A percentile compares a stretch with the other conserved stretches of the same genome.
phyloP scores from a whole-genome alignment of 768 basidiomycete species.

The Boletus rubescentipes region DNA sequence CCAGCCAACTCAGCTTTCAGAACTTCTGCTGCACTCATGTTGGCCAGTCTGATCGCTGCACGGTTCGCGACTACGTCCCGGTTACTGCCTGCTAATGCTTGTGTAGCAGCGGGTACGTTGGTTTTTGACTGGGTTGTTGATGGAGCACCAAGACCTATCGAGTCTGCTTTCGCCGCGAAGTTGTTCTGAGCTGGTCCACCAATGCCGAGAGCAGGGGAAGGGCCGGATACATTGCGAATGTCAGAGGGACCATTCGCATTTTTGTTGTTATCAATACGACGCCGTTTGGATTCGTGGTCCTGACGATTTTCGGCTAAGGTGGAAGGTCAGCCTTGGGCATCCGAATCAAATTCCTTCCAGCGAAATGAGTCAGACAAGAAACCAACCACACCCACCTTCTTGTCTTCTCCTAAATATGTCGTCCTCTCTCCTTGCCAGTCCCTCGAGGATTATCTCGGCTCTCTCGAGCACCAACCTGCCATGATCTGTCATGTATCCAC shows the following conservation, averaged over 20 bases:
- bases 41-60: conserved; percentile 89
- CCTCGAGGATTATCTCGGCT: conserved; percentile 93
- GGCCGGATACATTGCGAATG: conserved; percentile 30
- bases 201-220: conserved; percentile 31
- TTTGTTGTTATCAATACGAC: conserved; percentile 56
- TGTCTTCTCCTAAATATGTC: conserved; percentile 91
- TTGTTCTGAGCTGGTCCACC: conserved; percentile 45
- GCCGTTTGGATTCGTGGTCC: conserved; percentile 86
- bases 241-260: conserved; percentile 44
- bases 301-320: conserved; percentile 87
- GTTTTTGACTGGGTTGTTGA: conserved; percentile 57
- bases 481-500: conserved; percentile 94
- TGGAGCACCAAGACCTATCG: conserved; percentile 70
- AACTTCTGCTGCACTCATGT: conserved; percentile 93
- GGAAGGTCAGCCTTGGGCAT: conserved; percentile 13
- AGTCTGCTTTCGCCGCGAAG: conserved; percentile 76
- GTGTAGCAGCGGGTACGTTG: conserved; percentile 59
- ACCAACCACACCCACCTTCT: conserved; percentile 67
- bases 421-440: conserved; percentile 90
- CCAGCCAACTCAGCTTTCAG: conserved; percentile 87
- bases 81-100: conserved; percentile 84
- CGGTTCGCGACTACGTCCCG: conserved; percentile 88
- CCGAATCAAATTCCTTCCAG: conserved; percentile 4
- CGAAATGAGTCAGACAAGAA: conserved; percentile 5
- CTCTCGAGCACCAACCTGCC: conserved; percentile 83